Percentiles rank a stretch among this genome's conserved stretches.
Conservation (phyloP, 75 land plant genomes). For the Cunninghamia lanceolata region DNA sequence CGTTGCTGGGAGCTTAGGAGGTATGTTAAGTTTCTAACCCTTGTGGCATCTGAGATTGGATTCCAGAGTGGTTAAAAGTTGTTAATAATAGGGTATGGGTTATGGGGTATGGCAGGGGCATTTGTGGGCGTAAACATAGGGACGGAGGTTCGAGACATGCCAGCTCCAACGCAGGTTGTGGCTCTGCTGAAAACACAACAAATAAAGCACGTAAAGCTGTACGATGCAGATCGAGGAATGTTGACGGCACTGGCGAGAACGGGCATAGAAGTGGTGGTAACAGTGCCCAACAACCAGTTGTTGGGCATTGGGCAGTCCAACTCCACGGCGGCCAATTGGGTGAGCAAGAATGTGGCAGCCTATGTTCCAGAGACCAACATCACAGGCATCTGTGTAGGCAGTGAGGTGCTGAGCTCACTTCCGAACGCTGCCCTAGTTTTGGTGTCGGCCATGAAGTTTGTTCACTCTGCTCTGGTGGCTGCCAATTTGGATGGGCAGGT, state of each 20-base stretch:
- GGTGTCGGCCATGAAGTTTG: constrained; percentile 56
- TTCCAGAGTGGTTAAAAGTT: background rate
- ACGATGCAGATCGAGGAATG: constrained; percentile 55
- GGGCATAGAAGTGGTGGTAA: constrained; percentile 54
- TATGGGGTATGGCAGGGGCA: constrained; percentile 15
- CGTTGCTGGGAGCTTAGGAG: background rate
- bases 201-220: constrained; percentile 51
- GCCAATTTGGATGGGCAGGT: constrained; percentile 51
- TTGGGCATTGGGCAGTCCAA: constrained; percentile 60
- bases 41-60: background rate
- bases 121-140: constrained; percentile 52
- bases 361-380: constrained; percentile 64
- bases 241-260: constrained; percentile 55
- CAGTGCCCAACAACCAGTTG: constrained; percentile 57
- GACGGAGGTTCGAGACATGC: constrained; percentile 41
- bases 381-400: constrained; percentile 64
- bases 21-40: background rate
- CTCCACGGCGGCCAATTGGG: constrained; percentile 65
- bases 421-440: constrained; percentile 47
- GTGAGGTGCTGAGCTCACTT: constrained; percentile 60
- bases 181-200: constrained; percentile 49
- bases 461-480: constrained; percentile 67
- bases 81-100: background rate
- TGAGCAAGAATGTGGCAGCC: constrained; percentile 47
- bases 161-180: constrained; percentile 61